Conservation (phyloP, 2,329 filamentous ascomycete species). For the Dothidotthia symphoricarpi region DNA sequence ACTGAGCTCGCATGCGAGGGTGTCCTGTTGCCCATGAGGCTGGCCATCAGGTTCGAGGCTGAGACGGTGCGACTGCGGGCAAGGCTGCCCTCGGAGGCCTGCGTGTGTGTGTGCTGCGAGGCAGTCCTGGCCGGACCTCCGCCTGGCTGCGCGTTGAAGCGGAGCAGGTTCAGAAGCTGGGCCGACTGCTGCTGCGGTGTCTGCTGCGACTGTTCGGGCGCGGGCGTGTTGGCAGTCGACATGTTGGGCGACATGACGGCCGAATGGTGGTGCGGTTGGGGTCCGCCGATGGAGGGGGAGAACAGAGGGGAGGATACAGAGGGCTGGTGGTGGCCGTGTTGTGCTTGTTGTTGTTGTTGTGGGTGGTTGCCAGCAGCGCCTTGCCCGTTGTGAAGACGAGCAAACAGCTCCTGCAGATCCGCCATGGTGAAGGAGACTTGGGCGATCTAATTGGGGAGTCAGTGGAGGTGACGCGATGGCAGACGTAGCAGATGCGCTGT, state of each 20-base stretch:
- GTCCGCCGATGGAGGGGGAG: conserved; percentile 55
- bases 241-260: conserved; percentile 59
- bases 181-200: conserved; percentile 46
- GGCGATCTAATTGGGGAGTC: conserved; percentile 20
- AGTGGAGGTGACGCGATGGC: conserved; percentile 10
- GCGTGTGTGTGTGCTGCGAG: conserved; percentile 25
- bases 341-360: conserved; percentile 21
- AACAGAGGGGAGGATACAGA: conserved; percentile 59
- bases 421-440: conserved; percentile 36
- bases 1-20: conserved; percentile 23
- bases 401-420: conserved; percentile 47
- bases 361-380: conserved; percentile 22
- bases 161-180: conserved; percentile 63
- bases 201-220: conserved; percentile 44
- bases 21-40: conserved; percentile 52
- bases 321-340: conserved; percentile 49
- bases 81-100: conserved; percentile 14
- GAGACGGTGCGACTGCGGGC: conserved; percentile 47
- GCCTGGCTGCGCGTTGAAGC: conserved; percentile 56
- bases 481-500: conserved; percentile 10
- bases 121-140: conserved; percentile 38
- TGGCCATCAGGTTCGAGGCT: conserved; percentile 58
- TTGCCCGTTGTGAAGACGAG: conserved; percentile 42
- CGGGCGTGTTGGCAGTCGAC: conserved; percentile 47
- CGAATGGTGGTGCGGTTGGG: conserved; percentile 57